These are phyloP conservation scores for Pseudohyphozyma bogoriensis DNA, from an alignment of 768 basidiomycete genomes.

Conservation along the genomic window DNA sequence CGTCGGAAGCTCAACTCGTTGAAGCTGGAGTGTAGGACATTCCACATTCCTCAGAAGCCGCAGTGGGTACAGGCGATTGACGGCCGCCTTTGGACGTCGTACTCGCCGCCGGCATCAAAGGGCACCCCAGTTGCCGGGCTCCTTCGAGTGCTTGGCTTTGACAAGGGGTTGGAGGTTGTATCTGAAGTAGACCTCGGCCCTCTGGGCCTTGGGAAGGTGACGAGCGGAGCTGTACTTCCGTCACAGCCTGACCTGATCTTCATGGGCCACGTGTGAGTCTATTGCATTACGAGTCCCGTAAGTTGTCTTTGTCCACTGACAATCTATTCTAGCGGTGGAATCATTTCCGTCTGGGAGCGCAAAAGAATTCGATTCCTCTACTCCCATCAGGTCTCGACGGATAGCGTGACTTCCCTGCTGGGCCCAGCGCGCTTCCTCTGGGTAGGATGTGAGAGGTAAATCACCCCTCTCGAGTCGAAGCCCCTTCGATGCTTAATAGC, in stretches of 20 bases:
- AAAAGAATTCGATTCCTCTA: not conserved
- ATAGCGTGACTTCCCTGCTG: not conserved
- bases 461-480: not conserved
- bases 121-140: too few relatives aligned
- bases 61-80: not conserved
- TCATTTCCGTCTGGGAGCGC: slow-evolving; percentile 2
- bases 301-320: not conserved
- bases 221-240: slow-evolving; percentile 1
- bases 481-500: not conserved
- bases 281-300: not conserved
- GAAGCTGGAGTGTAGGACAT: not conserved
- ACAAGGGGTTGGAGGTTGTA: too few relatives aligned
- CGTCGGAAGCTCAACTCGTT: slow-evolving; percentile 5
- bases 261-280: slow-evolving; percentile 13
- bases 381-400: not conserved
- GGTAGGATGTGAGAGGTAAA: slow-evolving; percentile 8
- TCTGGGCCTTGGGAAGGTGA: not conserved
- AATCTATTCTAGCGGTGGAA: slow-evolving; percentile 4
- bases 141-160: too few relatives aligned
- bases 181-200: not conserved
- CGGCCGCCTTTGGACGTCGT: not conserved
- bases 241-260: not conserved
- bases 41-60: not conserved
- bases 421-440: slow-evolving; percentile 18
- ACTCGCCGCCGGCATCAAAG: too few relatives aligned